These are phyloP conservation scores for Knufia petricola DNA, from an alignment of 2,329 filamentous ascomycete species.

Conservation along the genomic window DNA sequence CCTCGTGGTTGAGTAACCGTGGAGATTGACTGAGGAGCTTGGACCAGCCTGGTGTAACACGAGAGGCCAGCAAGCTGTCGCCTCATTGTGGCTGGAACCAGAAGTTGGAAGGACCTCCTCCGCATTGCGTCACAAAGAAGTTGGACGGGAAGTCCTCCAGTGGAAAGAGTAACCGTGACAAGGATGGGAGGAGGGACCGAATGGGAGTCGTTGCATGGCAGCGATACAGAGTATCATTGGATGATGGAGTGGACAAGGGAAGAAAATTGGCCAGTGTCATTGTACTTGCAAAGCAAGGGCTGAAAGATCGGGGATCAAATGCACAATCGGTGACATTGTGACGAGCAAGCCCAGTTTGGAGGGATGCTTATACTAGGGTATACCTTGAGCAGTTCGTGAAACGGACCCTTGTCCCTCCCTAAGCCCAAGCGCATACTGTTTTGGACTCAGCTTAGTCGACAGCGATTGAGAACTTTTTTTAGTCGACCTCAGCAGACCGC, in stretches of 20 bases:
- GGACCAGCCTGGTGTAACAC: slow-evolving; percentile 1
- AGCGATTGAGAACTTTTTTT: no score
- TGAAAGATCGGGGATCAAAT: slow-evolving; percentile 2
- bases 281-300: not conserved
- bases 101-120: slow-evolving; percentile 8
- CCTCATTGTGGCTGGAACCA: slow-evolving; percentile 20
- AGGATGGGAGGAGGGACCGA: not conserved
- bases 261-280: no score
- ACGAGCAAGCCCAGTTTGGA: not conserved
- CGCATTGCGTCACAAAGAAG: slow-evolving; percentile 7
- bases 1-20: not conserved
- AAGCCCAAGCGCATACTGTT: no score
- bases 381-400: not conserved
- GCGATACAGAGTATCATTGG: not conserved
- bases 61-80: slow-evolving; percentile 9
- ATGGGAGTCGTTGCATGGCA: not conserved
- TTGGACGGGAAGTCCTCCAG: not conserved
- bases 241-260: not conserved
- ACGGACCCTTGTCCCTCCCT: not conserved
- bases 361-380: not conserved
- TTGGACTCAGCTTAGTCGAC: no score
- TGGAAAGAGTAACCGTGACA: not conserved
- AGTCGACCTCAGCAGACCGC: no score
- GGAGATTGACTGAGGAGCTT: not conserved
- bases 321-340: slow-evolving; percentile 3